phyloP scores from a whole-genome alignment of 148 eudicot genomes.

The Camellia granthamiana region DNA sequence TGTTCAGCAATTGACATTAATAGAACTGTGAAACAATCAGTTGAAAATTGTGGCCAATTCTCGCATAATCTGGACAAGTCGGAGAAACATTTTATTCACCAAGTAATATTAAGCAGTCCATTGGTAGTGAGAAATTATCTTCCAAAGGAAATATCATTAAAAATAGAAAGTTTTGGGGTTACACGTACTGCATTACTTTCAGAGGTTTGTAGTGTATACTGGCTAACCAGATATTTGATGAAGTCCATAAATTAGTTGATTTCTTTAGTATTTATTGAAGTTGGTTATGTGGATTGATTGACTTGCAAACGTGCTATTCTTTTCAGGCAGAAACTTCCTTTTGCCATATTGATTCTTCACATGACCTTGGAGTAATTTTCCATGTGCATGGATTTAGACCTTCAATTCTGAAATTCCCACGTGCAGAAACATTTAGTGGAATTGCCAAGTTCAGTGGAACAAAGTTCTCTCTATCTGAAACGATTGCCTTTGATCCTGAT shows the following conservation, averaged over 20 bases:
- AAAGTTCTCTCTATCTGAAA: conserved; percentile 68
- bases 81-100: conserved; percentile 66
- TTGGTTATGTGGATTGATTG: neutral
- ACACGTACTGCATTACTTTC: conserved; percentile 47
- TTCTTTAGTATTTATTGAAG: neutral
- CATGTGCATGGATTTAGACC: conserved; percentile 61
- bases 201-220: conserved; percentile 50
- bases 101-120: conserved; percentile 62
- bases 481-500: conserved; percentile 50
- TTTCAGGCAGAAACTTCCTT: conserved; percentile 83
- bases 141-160: conserved; percentile 59
- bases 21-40: conserved; percentile 33
- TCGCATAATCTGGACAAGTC: conserved; percentile 29
- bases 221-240: neutral
- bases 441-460: conserved; percentile 74
- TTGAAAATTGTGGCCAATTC: conserved; percentile 23
- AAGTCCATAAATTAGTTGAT: neutral
- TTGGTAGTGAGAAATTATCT: conserved; percentile 77
- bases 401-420: conserved; percentile 69
- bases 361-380: conserved; percentile 70
- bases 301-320: neutral
- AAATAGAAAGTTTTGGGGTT: conserved; percentile 76
- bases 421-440: conserved; percentile 72
- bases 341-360: conserved; percentile 88
- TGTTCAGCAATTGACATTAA: conserved; percentile 26